Base-by-base conservation (phyloP, 306 rosid genomes). In the Vigna unguiculata region DNA sequence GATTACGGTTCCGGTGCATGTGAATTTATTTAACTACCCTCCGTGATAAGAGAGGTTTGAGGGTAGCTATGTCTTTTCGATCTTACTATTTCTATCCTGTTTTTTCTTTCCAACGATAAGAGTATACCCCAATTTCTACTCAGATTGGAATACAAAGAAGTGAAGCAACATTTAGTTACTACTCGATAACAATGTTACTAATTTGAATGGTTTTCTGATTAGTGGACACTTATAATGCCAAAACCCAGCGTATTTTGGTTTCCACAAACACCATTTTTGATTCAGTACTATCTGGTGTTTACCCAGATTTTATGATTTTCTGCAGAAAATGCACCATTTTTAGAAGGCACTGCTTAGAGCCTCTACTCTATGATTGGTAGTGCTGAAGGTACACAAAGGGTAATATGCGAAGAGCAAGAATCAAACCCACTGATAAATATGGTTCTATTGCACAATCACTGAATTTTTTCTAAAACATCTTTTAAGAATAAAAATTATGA, bases 291-390 rank as follows among this genome's bases (percentile, higher is more conserved):
- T n/a, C n/a, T n/a, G n/a, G n/a, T n/a, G 36, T 83, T 87, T 95
- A 90, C 84, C 81, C 98, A 92, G 87, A 83, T 92, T 45, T 87
- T 94, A 72, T 94, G 98, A 84, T 92, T 81, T 68, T 84, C 93
- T 24, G 72, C 78, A 10, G 79, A 84, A 3, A 85, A 69, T 91
- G 88, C 1, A 41, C 34, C 45, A n/a, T n/a, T n/a, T n/a, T n/a
- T n/a, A n/a, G n/a, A n/a, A n/a, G n/a, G n/a, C n/a, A n/a, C n/a
- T n/a, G n/a, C n/a, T n/a, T n/a, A n/a, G n/a, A n/a, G n/a, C n/a
- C n/a, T n/a, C n/a, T n/a, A n/a, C n/a, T n/a, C n/a, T n/a, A n/a
- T n/a, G n/a, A n/a, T n/a, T n/a, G n/a, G n/a, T n/a, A n/a, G n/a
- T n/a, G n/a, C n/a, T n/a, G n/a, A n/a, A n/a, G n/a, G n/a, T n/a